Conservation (phyloP, 2,329 filamentous ascomycete species). For the Ophiostoma montium region DNA sequence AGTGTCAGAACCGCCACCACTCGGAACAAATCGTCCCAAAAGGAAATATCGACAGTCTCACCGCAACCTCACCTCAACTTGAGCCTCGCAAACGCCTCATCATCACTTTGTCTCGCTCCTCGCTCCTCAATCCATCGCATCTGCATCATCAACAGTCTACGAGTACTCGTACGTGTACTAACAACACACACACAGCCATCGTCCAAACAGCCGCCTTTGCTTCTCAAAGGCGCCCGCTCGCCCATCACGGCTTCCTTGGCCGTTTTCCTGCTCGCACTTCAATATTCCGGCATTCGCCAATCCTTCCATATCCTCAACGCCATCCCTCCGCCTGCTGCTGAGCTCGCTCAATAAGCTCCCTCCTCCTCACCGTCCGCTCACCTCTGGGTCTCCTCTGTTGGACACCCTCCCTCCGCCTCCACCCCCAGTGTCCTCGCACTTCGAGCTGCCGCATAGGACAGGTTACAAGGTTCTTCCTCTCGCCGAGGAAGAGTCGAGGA, state of each 20-base stretch:
- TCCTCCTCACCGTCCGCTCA: conserved; percentile 13
- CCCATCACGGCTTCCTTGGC: conserved; percentile 48
- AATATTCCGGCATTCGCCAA: conserved; percentile 55
- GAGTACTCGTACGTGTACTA: neutral
- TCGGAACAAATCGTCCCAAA: too few relatives aligned
- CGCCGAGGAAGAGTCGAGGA: conserved; percentile 97
- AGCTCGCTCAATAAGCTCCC: conserved; percentile 34
- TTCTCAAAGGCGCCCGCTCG: conserved; percentile 48
- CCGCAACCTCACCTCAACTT: neutral
- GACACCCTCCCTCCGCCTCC: conserved; percentile 32
- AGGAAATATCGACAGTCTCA: too few relatives aligned
- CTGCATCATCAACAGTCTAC: too few relatives aligned
- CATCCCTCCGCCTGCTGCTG: conserved; percentile 42
- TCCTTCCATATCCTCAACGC: conserved; percentile 54
- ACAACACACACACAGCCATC: neutral
- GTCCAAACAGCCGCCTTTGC: conserved; percentile 40
- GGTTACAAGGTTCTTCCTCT: conserved; percentile 98
- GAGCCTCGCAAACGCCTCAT: neutral
- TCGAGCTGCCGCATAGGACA: conserved; percentile 99
- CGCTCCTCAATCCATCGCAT: too few relatives aligned
- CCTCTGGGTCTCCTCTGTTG: conserved; percentile 34
- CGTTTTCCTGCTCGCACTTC: conserved; percentile 48
- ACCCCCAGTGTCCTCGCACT: conserved; percentile 43
- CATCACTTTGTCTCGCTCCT: neutral
- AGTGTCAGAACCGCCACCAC: too few relatives aligned